Conservation (phyloP, 441 rosid genomes). For the Euphorbia celastroides region DNA sequence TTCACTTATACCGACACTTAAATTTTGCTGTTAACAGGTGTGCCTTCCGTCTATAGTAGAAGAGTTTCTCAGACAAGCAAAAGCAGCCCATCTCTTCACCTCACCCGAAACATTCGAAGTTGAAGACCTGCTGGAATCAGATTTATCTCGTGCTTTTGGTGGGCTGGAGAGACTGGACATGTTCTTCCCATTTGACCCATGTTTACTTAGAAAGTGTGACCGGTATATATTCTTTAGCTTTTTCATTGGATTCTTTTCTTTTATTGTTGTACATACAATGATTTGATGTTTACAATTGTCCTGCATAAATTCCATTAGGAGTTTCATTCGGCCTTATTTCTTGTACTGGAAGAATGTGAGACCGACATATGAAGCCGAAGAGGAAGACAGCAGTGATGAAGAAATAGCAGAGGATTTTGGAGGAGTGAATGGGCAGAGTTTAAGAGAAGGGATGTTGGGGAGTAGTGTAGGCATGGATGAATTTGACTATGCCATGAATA, state of each 20-base stretch:
- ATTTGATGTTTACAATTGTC: neutral
- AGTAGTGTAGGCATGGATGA: conserved; percentile 32
- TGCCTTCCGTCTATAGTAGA: conserved; percentile 77
- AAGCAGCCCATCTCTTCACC: conserved; percentile 56
- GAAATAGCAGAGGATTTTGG: conserved; percentile 39
- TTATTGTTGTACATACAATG: neutral
- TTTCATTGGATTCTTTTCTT: too few species aligned
- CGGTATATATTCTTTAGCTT: too few species aligned
- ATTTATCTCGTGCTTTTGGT: conserved; percentile 66
- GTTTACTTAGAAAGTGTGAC: conserved; percentile 60
- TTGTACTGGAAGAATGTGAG: conserved; percentile 66
- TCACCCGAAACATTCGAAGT: conserved; percentile 47
- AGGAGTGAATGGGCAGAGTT: conserved; percentile 32
- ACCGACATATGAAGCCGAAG: conserved; percentile 37
- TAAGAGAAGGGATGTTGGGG: conserved; percentile 34
- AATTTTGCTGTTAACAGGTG: conserved; percentile 35
- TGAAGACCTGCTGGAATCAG: conserved; percentile 49
- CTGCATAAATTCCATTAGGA: conserved; percentile 17
- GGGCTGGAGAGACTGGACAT: conserved; percentile 82
- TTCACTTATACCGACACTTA: neutral
- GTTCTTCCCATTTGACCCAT: conserved; percentile 94
- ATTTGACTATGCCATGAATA: conserved; percentile 45
- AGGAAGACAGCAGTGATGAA: conserved; percentile 42
- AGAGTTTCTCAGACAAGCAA: conserved; percentile 83
- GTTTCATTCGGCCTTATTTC: conserved; percentile 49